These are phyloP conservation scores for Penicillium macrosclerotiorum DNA, from an alignment of 495 filamentous ascomycete species.

Conservation along the genomic window DNA sequence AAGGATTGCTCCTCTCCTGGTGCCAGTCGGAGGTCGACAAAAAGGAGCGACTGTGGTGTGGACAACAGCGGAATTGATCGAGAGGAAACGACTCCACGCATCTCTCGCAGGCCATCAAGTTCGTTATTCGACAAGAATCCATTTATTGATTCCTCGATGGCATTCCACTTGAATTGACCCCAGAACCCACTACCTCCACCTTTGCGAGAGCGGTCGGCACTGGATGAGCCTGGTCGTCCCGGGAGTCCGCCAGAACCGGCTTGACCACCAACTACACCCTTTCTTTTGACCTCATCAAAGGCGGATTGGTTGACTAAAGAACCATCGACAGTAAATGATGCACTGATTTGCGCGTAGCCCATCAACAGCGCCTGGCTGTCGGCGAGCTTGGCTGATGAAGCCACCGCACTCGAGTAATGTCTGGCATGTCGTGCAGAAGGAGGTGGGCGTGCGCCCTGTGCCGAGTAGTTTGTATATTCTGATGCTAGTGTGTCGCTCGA, in stretches of 20 bases:
- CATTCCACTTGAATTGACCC: slow-evolving; percentile 82
- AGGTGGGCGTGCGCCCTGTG: slow-evolving; percentile 40
- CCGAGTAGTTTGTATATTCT: slow-evolving; percentile 74
- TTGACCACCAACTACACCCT: slow-evolving; percentile 84
- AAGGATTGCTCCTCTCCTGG: slow-evolving; percentile 90
- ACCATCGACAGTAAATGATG: slow-evolving; percentile 87
- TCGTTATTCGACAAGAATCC: slow-evolving; percentile 82
- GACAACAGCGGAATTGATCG: slow-evolving; percentile 85
- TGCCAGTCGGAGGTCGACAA: slow-evolving; percentile 83
- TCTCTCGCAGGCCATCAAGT: slow-evolving; percentile 88
- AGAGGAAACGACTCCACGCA: slow-evolving; percentile 77
- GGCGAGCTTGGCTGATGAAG: slow-evolving; percentile 36
- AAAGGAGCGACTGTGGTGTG: slow-evolving; percentile 94
- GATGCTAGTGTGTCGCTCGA: slow-evolving; percentile 91
- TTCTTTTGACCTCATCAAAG: slow-evolving; percentile 94
- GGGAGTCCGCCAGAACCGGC: slow-evolving; percentile 69
- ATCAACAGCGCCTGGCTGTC: slow-evolving; percentile 85
- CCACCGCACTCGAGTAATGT: slow-evolving; percentile 57
- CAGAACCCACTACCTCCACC: slow-evolving; percentile 81
- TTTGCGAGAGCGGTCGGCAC: slow-evolving; percentile 63
- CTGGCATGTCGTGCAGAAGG: slow-evolving; percentile 55
- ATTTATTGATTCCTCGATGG: slow-evolving; percentile 81
- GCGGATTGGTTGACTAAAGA: slow-evolving; percentile 84
- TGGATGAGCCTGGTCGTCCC: slow-evolving; percentile 23
- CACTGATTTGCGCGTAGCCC: slow-evolving; percentile 95